Evolutionary conservation across 2,329 filamentous ascomycete species (phyloP), one percentile per base, ranked within the genome.

Genomic region (Epichloe sibirici): DNA sequence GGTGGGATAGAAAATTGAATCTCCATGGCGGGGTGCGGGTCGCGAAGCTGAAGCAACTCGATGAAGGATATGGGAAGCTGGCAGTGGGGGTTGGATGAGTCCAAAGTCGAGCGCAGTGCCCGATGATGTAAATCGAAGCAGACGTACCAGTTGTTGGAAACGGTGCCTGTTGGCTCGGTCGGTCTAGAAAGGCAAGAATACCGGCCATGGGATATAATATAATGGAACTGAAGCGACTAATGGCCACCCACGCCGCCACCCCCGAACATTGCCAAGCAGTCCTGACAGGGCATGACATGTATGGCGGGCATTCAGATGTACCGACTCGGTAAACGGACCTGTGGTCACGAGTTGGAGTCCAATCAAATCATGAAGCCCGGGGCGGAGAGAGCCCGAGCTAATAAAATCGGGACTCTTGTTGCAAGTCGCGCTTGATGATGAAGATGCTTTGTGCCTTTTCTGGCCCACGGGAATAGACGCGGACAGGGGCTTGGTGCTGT

Each of bases 1-100:
- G 67, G 55, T 15, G 66, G 60, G 38, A 69, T 54, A n/a, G 64
- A 64, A 57, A 70, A 70, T 48, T 70, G 67, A 50, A 70, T 67
- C 61, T 70, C 67, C 67, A 70, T 70, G 38, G 45, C 46, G 37
- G 31, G 25, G n/a, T 34, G 52, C 15, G 17, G 37, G 28, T 39
- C 3, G 21, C 21, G 21, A 44, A 51, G 44, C 37, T 42, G 45
- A 37, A 39, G 37, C 15, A 40, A 15, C 35, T 31, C 9, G 31
- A 31, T 11, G 31, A 31, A 31, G 31, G 9, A 31, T 31, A 8
- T 8, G 8, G 31, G 31, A 31, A 31, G 31, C 31, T 31, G 31
- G 31, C 31, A 31, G 31, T 31, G 8, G 31, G 1, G 3, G 9
- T 7, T 31, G 31, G 9, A 31, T 8, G 31, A 31, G 31, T 31